A percentile compares a stretch with the other conserved stretches of the same genome.
Evolutionary conservation across 2,329 filamentous ascomycete species (phyloP).

Genomic region (Colletotrichum salicis): DNA sequence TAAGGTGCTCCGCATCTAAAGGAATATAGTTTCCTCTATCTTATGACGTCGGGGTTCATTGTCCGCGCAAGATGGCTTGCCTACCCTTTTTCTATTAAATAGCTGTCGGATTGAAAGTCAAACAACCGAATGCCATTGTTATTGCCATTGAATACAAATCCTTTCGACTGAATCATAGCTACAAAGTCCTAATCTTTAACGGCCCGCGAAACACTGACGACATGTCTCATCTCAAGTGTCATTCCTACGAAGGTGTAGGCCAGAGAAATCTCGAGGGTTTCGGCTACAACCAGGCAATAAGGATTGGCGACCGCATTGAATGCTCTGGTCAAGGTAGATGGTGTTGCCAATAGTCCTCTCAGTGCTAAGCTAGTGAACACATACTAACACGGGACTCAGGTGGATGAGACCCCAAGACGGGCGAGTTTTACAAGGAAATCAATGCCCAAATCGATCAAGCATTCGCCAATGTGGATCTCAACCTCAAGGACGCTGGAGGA

Average conservation of each 20-base stretch:
- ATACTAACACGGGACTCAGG: constrained; percentile 36
- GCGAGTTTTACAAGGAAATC: constrained; percentile 47
- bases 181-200: neutral
- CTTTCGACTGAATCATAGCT: neutral
- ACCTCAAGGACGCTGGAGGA: constrained; percentile 62
- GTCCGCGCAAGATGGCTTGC: neutral
- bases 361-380: too few species aligned
- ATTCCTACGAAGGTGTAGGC: constrained; percentile 46
- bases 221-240: constrained; percentile 47
- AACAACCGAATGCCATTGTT: neutral
- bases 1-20: neutral
- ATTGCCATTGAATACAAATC: neutral
- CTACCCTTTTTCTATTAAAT: neutral
- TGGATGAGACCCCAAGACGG: constrained; percentile 45
- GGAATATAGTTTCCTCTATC: neutral
- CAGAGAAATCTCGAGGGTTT: constrained; percentile 44
- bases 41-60: neutral
- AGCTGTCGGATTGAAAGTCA: too few species aligned
- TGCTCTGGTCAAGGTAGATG: constrained; percentile 57
- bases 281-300: constrained; percentile 59
- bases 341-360: neutral
- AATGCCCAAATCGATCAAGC: constrained; percentile 61
- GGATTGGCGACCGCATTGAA: constrained; percentile 59
- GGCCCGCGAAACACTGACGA: neutral
- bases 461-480: constrained; percentile 66